These are phyloP conservation scores for Plectranthus barbatus DNA, from an alignment of 257 asterid genomes.

Conservation along the genomic window DNA sequence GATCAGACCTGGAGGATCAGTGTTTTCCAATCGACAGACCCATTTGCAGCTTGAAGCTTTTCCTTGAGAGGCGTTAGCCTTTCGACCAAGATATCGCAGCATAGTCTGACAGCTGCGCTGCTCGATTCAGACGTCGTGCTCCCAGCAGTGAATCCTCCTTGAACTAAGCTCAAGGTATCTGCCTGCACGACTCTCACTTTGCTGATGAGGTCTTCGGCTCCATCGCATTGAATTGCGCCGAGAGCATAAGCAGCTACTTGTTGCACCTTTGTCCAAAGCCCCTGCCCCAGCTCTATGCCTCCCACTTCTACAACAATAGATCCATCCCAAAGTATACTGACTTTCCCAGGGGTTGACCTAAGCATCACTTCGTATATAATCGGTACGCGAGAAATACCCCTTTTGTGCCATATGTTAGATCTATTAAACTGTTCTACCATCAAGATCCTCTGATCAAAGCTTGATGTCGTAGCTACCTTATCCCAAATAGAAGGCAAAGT, in stretches of 20 bases:
- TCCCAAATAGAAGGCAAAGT: constrained; percentile 15
- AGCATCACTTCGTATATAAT: constrained; percentile 4
- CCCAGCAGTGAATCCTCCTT: constrained; percentile 15
- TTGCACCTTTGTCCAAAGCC: constrained; percentile 18
- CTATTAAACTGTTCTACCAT: background rate
- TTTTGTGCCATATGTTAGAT: constrained; percentile 1
- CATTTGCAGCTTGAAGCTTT: background rate
- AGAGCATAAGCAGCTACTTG: constrained; percentile 15
- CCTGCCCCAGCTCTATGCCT: constrained; percentile 15
- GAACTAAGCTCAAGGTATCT: constrained; percentile 13
- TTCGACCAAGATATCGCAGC: constrained; percentile 14
- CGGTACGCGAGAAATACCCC: constrained; percentile 15
- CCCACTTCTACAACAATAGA: constrained; percentile 15
- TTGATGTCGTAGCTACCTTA: constrained; percentile 6
- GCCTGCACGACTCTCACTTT: constrained; percentile 7
- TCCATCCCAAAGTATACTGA: constrained; percentile 16
- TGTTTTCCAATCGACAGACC: constrained; percentile 5
- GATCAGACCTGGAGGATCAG: constrained; percentile 11
- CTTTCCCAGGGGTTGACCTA: constrained; percentile 11
- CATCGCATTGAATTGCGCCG: background rate
- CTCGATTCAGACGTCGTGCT: constrained; percentile 16
- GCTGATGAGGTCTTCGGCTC: constrained; percentile 1
- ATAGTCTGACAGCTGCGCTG: constrained; percentile 11
- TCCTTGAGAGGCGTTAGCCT: constrained; percentile 12
- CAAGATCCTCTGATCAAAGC: background rate